Evolutionary conservation across 2,329 filamentous ascomycete species (phyloP).

Genomic region (Apiospora saccharicola): DNA sequence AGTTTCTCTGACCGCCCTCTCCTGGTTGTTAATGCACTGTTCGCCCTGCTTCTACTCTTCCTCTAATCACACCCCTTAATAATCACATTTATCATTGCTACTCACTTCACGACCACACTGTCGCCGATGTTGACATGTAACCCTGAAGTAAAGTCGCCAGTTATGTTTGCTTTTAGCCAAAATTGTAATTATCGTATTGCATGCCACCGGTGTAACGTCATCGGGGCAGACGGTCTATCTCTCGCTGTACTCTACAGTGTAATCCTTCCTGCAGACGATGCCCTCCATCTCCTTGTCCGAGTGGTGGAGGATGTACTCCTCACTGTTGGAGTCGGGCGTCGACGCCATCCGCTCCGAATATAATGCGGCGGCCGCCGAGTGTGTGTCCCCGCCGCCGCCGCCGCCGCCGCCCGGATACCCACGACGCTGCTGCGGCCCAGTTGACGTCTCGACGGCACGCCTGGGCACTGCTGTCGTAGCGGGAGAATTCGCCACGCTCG

Average conservation of each 20-base stretch:
- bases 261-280: background rate
- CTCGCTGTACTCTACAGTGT: background rate
- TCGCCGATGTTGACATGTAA: too few species aligned
- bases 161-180: background rate
- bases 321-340: background rate
- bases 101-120: background rate
- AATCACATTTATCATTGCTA: background rate
- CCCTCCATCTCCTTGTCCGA: constrained; percentile 4
- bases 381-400: background rate
- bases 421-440: background rate
- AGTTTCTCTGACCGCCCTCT: background rate
- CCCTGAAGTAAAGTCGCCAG: background rate
- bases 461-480: background rate
- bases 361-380: background rate
- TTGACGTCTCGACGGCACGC: background rate
- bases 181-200: background rate
- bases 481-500: too few species aligned
- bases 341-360: background rate
- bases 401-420: background rate
- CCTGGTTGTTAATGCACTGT: background rate
- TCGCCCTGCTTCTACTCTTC: background rate
- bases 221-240: background rate
- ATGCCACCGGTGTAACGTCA: background rate
- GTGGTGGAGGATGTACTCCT: background rate
- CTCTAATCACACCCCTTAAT: background rate